Conservation (phyloP, 768 basidiomycete species). For the Galerina marginata region DNA sequence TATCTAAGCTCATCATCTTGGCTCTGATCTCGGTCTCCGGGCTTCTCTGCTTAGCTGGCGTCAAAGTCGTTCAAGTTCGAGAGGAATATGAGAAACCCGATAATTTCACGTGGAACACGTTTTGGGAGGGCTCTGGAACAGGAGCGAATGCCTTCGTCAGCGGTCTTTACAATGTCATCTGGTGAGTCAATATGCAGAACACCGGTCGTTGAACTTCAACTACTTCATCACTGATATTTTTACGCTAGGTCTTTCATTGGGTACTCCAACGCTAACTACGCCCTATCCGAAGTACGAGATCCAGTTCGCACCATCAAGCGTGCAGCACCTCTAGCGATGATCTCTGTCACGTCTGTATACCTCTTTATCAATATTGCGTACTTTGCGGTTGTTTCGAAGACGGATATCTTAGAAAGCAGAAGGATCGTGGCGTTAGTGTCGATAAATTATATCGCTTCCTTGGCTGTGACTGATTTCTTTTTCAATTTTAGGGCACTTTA, state of each 20-base stretch:
- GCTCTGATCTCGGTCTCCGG: constrained; percentile 58
- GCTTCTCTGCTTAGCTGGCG: constrained; percentile 51
- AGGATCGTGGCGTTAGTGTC: constrained; percentile 68
- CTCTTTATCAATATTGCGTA: constrained; percentile 74
- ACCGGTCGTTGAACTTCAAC: neutral
- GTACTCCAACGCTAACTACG: constrained; percentile 78
- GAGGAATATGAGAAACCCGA: constrained; percentile 57
- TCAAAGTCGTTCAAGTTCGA: constrained; percentile 54
- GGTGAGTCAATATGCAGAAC: constrained; percentile 40
- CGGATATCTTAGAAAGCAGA: constrained; percentile 67
- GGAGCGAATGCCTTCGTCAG: constrained; percentile 65
- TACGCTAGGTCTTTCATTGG: constrained; percentile 68
- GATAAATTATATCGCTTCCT: neutral
- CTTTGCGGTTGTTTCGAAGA: constrained; percentile 73
- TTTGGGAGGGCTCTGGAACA: constrained; percentile 67
- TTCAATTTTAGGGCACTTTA: constrained; percentile 60
- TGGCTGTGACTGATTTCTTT: neutral
- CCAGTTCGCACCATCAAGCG: constrained; percentile 74
- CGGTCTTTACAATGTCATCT: constrained; percentile 73
- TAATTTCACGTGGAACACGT: constrained; percentile 62
- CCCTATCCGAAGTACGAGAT: constrained; percentile 70
- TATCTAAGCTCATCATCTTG: constrained; percentile 65
- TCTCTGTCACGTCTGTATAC: constrained; percentile 63
- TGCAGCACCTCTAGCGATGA: constrained; percentile 71
- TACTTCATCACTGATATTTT: neutral